These are phyloP conservation scores for Dactylellina leptospora DNA, from an alignment of 2,329 filamentous ascomycete species.

Conservation along the genomic window DNA sequence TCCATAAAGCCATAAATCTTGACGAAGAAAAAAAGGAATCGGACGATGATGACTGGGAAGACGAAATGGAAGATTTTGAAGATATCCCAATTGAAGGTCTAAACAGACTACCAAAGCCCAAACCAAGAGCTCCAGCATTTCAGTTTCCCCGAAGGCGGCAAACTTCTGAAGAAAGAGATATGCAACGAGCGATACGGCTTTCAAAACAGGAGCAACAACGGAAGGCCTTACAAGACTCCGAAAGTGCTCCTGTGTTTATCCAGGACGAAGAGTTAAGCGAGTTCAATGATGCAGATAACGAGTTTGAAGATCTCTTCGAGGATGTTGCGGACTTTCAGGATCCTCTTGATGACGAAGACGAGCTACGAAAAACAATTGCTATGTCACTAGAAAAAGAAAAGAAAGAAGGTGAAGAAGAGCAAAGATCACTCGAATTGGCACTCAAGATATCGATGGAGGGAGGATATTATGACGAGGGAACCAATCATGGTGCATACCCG, in stretches of 20 bases:
- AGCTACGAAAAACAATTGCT: conserved; percentile 63
- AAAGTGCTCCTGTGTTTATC: conserved; percentile 33
- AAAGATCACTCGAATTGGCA: conserved; percentile 57
- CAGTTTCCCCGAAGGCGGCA: conserved; percentile 45
- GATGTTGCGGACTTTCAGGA: conserved; percentile 84
- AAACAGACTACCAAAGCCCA: conserved; percentile 78
- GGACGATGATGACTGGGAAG: conserved; percentile 69
- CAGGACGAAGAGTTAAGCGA: conserved; percentile 56
- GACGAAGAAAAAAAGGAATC: conserved; percentile 66
- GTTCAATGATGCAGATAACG: conserved; percentile 60
- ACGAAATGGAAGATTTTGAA: conserved; percentile 84
- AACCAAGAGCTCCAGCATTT: conserved; percentile 57
- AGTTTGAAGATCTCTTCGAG: conserved; percentile 71
- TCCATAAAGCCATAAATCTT: conserved; percentile 84
- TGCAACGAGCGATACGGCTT: conserved; percentile 69
- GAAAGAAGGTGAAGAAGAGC: conserved; percentile 66
- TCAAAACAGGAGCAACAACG: conserved; percentile 54
- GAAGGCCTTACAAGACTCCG: conserved; percentile 54
- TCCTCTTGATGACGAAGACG: conserved; percentile 61
- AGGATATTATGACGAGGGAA: conserved; percentile 4
- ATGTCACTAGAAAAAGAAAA: conserved; percentile 66
- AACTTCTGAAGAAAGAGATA: conserved; percentile 62
- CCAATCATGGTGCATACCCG: neutral
- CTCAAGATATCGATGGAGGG: conserved; percentile 40
- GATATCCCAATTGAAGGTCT: conserved; percentile 91